Evolutionary conservation across 2,329 filamentous ascomycete species (phyloP), one percentile per base, ranked within the genome.

Genomic region (Paecilomyces dactylethromorphus): DNA sequence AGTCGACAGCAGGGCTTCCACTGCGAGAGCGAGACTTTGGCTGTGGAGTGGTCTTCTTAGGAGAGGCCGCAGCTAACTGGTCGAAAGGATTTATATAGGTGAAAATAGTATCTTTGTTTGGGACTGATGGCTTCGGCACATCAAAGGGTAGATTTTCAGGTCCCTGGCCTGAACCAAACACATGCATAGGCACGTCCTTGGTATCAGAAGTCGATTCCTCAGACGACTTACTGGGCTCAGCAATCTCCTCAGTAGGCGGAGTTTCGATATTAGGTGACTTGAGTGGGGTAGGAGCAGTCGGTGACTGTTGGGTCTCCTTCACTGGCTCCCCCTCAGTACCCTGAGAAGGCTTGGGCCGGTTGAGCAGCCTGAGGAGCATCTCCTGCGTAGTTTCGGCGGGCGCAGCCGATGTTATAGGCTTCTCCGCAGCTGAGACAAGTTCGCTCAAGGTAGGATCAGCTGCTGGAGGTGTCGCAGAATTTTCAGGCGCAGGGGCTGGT

Each of bases 321-420:
- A 62, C 58, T 11, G 63, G 53, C 18, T 62, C 62, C 1, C 63
- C 56, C 31, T 65, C 67, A 66, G 73, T 57, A 33, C 32, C 39
- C 29, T 66, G 62, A 12, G 61, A 64, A 31, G 69, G 63, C 53
- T 72, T 92, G 56, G 89, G 87, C 54, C 89, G 87, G 69, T 92
- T 94, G 63, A 99, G 83, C 59, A 97, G 81, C 66, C 91, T 89
- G 62, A 97, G 85, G 54, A 99, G 81, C 69, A 94, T 90, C 63
- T 93, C 87, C 74, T 95, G 90, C 3, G 92, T 90, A 72, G 91
- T 88, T 53, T 85, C 82, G 74, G 78, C 75, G 82, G 83, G 45
- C 53, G 69, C 67, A 33, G 68, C 59, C 52, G 67, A 59, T 21
- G 66, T 59, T 3, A 65, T 31, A 3, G 63, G 54, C 51, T 54